These are phyloP conservation scores for Diaporthe sp. DNA, from an alignment of 2,329 filamentous ascomycete species.

Conservation along the genomic window DNA sequence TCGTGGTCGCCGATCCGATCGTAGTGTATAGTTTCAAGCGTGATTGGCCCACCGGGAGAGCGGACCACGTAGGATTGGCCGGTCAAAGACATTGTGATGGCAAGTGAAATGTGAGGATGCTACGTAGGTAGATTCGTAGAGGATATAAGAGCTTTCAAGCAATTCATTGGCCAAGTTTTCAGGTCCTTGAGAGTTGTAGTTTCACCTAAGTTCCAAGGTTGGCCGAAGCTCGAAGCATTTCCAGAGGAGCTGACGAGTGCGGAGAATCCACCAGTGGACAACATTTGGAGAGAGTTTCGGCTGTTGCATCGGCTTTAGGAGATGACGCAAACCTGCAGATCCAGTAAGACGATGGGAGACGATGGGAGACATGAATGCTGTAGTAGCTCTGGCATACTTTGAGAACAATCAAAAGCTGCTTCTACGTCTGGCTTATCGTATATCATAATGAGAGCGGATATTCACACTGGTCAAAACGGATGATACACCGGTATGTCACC, in stretches of 20 bases:
- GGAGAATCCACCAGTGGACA: slow-evolving; percentile 1
- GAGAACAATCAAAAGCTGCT: not conserved
- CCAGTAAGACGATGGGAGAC: not conserved
- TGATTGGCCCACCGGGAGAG: slow-evolving; percentile 2
- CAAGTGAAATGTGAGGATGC: not conserved
- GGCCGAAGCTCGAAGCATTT: not conserved
- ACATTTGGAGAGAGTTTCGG: not conserved
- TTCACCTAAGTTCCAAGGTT: not conserved
- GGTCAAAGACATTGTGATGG: slow-evolving; percentile 16
- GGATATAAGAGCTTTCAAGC: not conserved
- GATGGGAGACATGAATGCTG: not conserved
- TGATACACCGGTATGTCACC: no score
- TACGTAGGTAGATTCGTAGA: not conserved
- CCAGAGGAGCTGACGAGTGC: not conserved
- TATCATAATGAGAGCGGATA: no score
- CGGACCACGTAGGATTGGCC: slow-evolving; percentile 36
- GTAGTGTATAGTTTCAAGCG: slow-evolving; percentile 31
- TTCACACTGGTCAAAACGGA: no score
- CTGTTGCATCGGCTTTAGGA: not conserved
- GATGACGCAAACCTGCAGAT: slow-evolving; percentile 2
- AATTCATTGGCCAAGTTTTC: not conserved
- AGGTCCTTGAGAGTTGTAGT: not conserved
- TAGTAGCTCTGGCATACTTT: not conserved
- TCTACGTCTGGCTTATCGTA: no score
- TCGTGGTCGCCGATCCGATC: slow-evolving; percentile 22